Evolutionary conservation across 2,329 filamentous ascomycete species (phyloP).

Genomic region (Talaromyces funiculosus): DNA sequence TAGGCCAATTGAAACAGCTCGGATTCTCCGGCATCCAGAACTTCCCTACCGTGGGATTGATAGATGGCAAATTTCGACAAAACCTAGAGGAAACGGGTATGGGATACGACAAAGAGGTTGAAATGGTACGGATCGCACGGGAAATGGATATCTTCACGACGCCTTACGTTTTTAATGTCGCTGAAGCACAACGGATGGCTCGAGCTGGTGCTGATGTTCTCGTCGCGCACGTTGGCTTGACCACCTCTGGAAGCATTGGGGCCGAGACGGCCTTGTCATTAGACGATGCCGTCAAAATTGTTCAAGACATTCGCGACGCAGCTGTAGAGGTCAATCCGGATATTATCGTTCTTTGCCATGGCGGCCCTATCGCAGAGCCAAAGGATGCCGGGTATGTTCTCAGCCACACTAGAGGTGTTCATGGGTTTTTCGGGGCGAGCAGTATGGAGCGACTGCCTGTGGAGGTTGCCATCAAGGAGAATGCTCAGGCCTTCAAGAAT

Average conservation of each 20-base stretch:
- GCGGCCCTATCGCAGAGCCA: constrained; percentile 61
- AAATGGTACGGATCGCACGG: constrained; percentile 58
- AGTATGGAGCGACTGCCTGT: constrained; percentile 64
- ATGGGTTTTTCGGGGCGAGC: constrained; percentile 67
- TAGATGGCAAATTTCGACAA: constrained; percentile 61
- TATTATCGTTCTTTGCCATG: constrained; percentile 64
- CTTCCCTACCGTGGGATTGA: constrained; percentile 66
- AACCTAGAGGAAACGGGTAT: constrained; percentile 69
- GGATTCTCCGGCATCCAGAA: constrained; percentile 68
- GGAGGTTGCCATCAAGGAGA: constrained; percentile 58
- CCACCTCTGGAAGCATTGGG: constrained; percentile 60
- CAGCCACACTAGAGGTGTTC: constrained; percentile 55
- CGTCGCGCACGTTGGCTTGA: constrained; percentile 65
- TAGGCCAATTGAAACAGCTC: constrained; percentile 54
- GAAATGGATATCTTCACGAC: constrained; percentile 59
- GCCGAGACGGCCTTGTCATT: constrained; percentile 56
- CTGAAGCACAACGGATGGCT: constrained; percentile 59
- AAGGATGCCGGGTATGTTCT: constrained; percentile 61
- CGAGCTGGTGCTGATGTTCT: constrained; percentile 61
- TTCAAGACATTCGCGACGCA: constrained; percentile 61
- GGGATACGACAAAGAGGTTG: constrained; percentile 62
- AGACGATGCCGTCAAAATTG: constrained; percentile 57
- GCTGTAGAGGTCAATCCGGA: constrained; percentile 52
- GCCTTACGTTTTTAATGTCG: constrained; percentile 62
- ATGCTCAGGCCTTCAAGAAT: constrained; percentile 51